Base-by-base conservation (phyloP, 2,329 filamentous ascomycete species). In the Emmonsiellopsis sp. region DNA sequence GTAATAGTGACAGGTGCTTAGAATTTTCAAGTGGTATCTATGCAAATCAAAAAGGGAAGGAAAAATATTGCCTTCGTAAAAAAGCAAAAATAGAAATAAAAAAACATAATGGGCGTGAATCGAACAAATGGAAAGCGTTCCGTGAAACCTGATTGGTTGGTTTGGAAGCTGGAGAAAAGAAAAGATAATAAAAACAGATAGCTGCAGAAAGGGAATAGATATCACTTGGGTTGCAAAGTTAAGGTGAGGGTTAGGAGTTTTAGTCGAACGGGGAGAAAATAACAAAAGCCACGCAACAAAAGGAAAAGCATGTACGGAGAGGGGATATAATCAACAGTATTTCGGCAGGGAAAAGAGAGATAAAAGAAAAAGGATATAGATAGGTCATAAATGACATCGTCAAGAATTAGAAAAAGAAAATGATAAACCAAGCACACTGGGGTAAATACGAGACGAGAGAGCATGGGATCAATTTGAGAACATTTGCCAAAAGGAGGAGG, bases 371-470 rank as follows among this genome's bases (percentile, higher is more conserved):
- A 51, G 14, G 9, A 51, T 8, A 45, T 36, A 45, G 40, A 14
- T 42, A 31, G 49, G 49, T 56, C 57, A 55, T 58, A 57, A 57
- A 58, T 55, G 51, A 56, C 51, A 56, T 58, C 57, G 53, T 53
- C 45, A 54, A 58, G 53, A 56, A 55, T 31, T 5, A 34, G 37
- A 47, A 36, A 11, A 33, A 51, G 27, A 10, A 11, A 39, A 40
- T 10, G 17, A 17, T n/a, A 34, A 21, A 47, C 34, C 40, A 49
- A 44, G 50, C 21, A 45, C n/a, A 40, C 31, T 6, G 27, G 34
- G 32, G 27, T 40, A 33, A 33, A 33, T 40, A 37, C 21, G 34
- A 44, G 21, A 34, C n/a, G 31, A 34, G 31, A 21, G 42, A 34
- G 36, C 49, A 39, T 48, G 44, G 44, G 36, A 45, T 52, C 47